Percentiles rank a stretch among this genome's conserved stretches.
These are phyloP conservation scores for Plasmodium ovale DNA, from an alignment of 169 alveolate species.

Conservation along the genomic window DNA sequence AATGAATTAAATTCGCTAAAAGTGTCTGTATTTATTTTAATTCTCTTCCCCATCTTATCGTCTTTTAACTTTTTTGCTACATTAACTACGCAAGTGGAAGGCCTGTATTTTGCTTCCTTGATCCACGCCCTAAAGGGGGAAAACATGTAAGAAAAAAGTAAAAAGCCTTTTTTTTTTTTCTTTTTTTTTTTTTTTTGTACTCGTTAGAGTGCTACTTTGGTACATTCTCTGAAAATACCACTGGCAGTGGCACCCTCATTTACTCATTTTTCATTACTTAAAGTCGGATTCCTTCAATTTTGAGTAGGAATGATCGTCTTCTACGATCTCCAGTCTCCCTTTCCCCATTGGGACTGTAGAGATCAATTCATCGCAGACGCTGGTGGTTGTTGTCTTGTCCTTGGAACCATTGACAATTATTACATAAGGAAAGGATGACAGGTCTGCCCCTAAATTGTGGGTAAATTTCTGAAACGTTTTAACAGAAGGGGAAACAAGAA, in stretches of 20 bases:
- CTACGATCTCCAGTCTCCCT: constrained; percentile 65
- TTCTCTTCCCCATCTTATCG: constrained; percentile 27
- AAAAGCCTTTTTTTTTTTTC: no score
- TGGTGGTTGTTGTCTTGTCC: constrained; percentile 46
- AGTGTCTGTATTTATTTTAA: constrained; percentile 15
- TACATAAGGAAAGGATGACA: constrained; percentile 69
- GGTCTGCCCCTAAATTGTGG: constrained; percentile 49
- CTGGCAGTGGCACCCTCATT: no score
- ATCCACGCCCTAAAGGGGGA: constrained; percentile 62
- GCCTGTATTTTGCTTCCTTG: constrained; percentile 62
- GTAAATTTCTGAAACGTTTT: constrained; percentile 72
- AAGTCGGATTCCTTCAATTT: constrained; percentile 63
- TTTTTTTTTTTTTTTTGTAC: no score
- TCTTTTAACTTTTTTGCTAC: constrained; percentile 61
- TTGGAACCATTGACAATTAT: constrained; percentile 73
- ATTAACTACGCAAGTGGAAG: constrained; percentile 49
- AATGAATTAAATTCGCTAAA: constrained; percentile 44
- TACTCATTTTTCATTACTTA: constrained; percentile 30
- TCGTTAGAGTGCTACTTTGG: no score
- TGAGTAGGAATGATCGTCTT: constrained; percentile 72
- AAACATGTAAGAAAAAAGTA: no score
- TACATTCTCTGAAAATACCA: no score
- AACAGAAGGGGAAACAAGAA: constrained; percentile 76
- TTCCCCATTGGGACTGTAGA: constrained; percentile 65
- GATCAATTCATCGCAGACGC: constrained; percentile 31